These are phyloP conservation scores for Sorghum bicolor DNA, from an alignment of 176 grass and related monocot genomes.

Conservation along the genomic window DNA sequence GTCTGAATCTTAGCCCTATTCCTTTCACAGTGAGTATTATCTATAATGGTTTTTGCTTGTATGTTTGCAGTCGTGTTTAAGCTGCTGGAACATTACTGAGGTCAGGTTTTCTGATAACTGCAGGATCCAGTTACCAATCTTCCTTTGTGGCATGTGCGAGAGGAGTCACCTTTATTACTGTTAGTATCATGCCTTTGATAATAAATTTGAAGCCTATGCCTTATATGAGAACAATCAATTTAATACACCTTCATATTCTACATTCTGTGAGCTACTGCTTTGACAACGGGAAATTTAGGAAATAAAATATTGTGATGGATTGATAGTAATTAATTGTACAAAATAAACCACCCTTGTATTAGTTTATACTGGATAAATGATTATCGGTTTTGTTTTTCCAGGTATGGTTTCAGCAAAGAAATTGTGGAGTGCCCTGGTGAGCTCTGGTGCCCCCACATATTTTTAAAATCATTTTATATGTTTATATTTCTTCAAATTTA, in stretches of 20 bases:
- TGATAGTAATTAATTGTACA: background rate
- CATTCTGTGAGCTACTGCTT: background rate
- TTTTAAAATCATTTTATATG: slow-evolving; percentile 4
- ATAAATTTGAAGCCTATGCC: background rate
- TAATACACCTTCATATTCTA: background rate
- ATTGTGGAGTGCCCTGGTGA: slow-evolving; percentile 86
- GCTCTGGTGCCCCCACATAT: background rate
- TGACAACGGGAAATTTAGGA: background rate
- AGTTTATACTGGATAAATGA: slow-evolving; percentile 4
- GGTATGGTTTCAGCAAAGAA: slow-evolving; percentile 92
- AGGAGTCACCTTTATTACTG: slow-evolving; percentile 67
- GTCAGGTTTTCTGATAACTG: slow-evolving; percentile 46
- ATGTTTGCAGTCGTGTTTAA: background rate
- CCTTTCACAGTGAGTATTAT: slow-evolving; percentile 66
- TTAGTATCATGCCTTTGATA: slow-evolving; percentile 33
- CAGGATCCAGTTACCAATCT: slow-evolving; percentile 96
- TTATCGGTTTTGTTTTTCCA: slow-evolving; percentile 19
- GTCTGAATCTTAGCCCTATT: slow-evolving; percentile 73
- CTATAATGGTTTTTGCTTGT: background rate
- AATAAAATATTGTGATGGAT: background rate
- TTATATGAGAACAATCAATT: slow-evolving; percentile 9
- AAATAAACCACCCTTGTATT: background rate
- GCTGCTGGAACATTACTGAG: background rate
- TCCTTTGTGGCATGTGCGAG: slow-evolving; percentile 60
- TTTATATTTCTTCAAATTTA: slow-evolving; percentile 1